A percentile compares a stretch with the other conserved stretches of the same genome.
Conservation (phyloP, 2,329 filamentous ascomycete species). For the Lasiodiplodia gonubiensis region DNA sequence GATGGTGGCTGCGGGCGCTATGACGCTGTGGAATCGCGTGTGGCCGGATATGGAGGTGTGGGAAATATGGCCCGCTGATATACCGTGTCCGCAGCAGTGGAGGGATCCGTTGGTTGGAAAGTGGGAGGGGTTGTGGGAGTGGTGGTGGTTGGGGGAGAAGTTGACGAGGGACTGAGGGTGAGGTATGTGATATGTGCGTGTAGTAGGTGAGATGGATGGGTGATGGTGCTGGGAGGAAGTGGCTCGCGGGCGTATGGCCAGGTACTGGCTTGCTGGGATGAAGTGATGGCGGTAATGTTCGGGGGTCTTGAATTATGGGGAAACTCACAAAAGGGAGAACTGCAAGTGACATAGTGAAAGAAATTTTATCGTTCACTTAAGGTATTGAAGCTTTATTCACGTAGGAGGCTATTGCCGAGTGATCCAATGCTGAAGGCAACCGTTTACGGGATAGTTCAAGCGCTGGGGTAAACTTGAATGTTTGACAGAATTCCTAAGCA, state of each 20-base stretch:
- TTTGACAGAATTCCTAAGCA: no score
- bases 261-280: not conserved
- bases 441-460: no score
- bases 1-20: not conserved
- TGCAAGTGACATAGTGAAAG: no score
- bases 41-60: slow-evolving; percentile 2
- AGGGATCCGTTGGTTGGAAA: slow-evolving; percentile 5
- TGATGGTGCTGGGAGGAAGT: not conserved
- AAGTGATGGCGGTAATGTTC: not conserved
- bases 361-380: no score
- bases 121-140: slow-evolving; percentile 3
- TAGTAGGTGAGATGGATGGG: not conserved
- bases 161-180: not conserved
- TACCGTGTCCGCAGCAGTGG: slow-evolving; percentile 18
- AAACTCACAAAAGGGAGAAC: no score
- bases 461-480: no score
- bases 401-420: no score
- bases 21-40: not conserved
- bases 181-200: not conserved
- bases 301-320: no score
- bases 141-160: not conserved
- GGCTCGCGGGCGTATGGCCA: not conserved
- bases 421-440: no score
- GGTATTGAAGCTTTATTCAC: no score
- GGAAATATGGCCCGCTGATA: not conserved